A percentile compares a stretch with the other conserved stretches of the same genome.
Evolutionary conservation across 192 early-diverging fungal species (phyloP).

Genomic region (Coemansia sp.): DNA sequence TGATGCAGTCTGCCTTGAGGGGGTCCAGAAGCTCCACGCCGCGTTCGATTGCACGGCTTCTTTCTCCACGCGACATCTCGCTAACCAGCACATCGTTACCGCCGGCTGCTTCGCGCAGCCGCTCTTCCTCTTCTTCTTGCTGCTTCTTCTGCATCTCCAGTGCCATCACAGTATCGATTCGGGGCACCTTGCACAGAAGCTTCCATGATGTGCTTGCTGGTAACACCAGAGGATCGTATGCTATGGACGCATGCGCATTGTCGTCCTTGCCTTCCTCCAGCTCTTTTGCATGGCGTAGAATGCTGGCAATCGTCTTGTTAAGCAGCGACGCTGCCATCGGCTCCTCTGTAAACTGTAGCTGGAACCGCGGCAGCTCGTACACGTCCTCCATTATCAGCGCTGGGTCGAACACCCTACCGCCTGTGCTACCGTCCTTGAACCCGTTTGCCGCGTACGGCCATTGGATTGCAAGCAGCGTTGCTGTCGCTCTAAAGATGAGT

Average conservation of each 20-base stretch:
- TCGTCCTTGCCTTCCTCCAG: neutral
- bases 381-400: conserved; percentile 39
- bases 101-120: neutral
- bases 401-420: conserved; percentile 9
- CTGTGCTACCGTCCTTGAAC: neutral
- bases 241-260: neutral
- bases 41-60: conserved; percentile 38
- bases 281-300: neutral
- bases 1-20: conserved; percentile 52
- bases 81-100: neutral
- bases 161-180: conserved; percentile 11
- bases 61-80: conserved; percentile 8
- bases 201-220: conserved; percentile 14
- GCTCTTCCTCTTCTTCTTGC: conserved; percentile 33
- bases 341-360: conserved; percentile 19
- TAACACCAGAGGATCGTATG: conserved; percentile 35
- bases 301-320: neutral
- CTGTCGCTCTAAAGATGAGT: no score
- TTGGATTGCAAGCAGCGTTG: neutral
- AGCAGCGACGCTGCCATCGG: conserved; percentile 32
- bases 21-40: conserved; percentile 60
- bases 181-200: conserved; percentile 61
- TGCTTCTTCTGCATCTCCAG: conserved; percentile 25
- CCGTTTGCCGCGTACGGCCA: neutral
- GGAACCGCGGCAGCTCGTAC: conserved; percentile 34